Conservation (phyloP, 1,139 yeast species). For the Diutina pseudorugosa region DNA sequence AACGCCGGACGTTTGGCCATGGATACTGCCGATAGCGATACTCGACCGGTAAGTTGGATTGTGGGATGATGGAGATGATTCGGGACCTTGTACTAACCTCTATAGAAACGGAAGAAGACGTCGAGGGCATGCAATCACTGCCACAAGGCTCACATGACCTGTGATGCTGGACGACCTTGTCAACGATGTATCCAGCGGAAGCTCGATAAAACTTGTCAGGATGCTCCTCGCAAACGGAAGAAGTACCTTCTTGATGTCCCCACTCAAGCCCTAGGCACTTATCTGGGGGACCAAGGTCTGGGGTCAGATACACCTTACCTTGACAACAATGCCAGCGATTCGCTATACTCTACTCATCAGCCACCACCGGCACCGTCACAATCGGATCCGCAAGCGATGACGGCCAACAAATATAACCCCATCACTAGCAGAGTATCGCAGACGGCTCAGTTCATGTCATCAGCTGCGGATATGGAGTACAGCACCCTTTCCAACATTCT, state of each 20-base stretch:
- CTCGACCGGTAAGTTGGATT: background rate
- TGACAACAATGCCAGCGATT: background rate
- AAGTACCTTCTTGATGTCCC: conserved; percentile 63
- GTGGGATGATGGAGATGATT: background rate
- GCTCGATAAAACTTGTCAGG: conserved; percentile 61
- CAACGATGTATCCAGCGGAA: conserved; percentile 65
- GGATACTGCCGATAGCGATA: background rate
- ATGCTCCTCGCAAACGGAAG: conserved; percentile 80
- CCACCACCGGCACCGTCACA: conserved; percentile 3
- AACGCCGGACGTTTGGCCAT: background rate
- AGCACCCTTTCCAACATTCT: conserved; percentile 65
- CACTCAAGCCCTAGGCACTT: background rate
- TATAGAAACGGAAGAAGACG: conserved; percentile 38
- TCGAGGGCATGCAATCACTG: conserved; percentile 81
- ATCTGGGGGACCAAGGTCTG: background rate
- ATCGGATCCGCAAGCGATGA: conserved; percentile 5
- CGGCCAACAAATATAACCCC: background rate
- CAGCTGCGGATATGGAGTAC: conserved; percentile 74
- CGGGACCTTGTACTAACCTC: background rate
- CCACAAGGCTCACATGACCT: conserved; percentile 77
- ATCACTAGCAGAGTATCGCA: background rate
- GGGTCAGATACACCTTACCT: background rate
- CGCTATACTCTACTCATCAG: background rate
- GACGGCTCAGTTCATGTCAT: conserved; percentile 36
- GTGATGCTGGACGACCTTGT: conserved; percentile 77